A percentile compares a stretch with the other conserved stretches of the same genome.
Conservation (phyloP, 2,329 filamentous ascomycete species). For the Claviceps fusiformis region DNA sequence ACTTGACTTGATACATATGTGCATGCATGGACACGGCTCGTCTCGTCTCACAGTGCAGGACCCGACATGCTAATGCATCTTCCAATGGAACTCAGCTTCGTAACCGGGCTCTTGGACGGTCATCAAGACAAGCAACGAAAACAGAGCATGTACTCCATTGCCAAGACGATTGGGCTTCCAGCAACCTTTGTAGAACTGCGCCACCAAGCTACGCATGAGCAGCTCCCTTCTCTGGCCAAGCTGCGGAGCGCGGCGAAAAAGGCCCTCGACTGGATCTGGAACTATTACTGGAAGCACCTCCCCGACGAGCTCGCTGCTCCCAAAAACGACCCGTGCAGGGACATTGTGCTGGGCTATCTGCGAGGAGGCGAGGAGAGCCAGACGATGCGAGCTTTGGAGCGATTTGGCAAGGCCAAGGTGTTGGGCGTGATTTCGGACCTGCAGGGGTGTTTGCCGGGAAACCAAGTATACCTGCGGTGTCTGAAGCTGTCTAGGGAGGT, state of each 20-base stretch:
- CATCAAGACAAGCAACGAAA: constrained; percentile 54
- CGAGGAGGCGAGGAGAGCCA: constrained; percentile 19
- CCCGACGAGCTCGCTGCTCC: constrained; percentile 11
- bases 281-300: constrained; percentile 64
- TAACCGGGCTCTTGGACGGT: constrained; percentile 66
- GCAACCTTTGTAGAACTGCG: constrained; percentile 77
- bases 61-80: not conserved
- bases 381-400: constrained; percentile 17
- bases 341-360: constrained; percentile 26
- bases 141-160: constrained; percentile 60
- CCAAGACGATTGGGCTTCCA: constrained; percentile 54
- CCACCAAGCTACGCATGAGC: constrained; percentile 83
- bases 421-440: constrained; percentile 26
- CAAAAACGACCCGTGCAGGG: constrained; percentile 17
- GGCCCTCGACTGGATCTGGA: constrained; percentile 76
- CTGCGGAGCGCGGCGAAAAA: constrained; percentile 56
- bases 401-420: constrained; percentile 24
- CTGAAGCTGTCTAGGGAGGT: constrained; percentile 30
- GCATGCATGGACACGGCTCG: not conserved
- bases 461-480: constrained; percentile 29
- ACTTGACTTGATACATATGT: not conserved
- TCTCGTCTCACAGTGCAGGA: not conserved
- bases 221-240: constrained; percentile 62
- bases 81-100: constrained; percentile 40
- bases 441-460: constrained; percentile 26